These are phyloP conservation scores for Thielaviopsis musarum DNA, from an alignment of 2,329 filamentous ascomycete genomes.

Conservation along the genomic window DNA sequence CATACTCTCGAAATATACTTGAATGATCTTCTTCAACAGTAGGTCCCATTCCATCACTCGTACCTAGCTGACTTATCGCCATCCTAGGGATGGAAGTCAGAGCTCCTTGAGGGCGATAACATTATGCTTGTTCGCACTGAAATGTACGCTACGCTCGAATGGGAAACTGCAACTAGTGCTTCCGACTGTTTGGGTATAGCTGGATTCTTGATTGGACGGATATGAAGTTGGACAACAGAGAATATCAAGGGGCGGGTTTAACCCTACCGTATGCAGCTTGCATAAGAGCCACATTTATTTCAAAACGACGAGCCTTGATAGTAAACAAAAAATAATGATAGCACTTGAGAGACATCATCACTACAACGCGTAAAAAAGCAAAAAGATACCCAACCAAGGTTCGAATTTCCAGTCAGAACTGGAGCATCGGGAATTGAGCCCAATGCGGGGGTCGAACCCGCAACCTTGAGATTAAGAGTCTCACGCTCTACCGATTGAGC, in stretches of 20 bases:
- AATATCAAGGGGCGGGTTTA: no score
- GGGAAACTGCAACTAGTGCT: background rate
- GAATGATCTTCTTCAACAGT: background rate
- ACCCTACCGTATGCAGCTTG: no score
- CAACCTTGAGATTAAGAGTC: constrained; percentile 42
- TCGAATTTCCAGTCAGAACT: constrained; percentile 11
- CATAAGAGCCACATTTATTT: no score
- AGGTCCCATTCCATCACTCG: background rate
- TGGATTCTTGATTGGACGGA: no score
- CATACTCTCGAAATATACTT: background rate
- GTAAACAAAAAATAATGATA: no score
- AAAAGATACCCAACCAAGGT: background rate
- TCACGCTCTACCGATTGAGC: constrained; percentile 59
- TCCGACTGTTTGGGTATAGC: no score
- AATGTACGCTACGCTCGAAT: background rate
- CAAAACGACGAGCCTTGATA: no score
- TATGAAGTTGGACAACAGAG: no score
- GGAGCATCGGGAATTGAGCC: constrained; percentile 14
- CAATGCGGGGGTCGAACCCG: constrained; percentile 24
- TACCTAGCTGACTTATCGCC: background rate
- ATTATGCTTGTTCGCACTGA: background rate
- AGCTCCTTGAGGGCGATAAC: background rate
- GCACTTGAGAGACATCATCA: no score
- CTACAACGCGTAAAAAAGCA: background rate
- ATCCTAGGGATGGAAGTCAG: background rate